These are phyloP conservation scores for Daldinia concentrica DNA, from an alignment of 495 filamentous ascomycete genomes.

Conservation along the genomic window DNA sequence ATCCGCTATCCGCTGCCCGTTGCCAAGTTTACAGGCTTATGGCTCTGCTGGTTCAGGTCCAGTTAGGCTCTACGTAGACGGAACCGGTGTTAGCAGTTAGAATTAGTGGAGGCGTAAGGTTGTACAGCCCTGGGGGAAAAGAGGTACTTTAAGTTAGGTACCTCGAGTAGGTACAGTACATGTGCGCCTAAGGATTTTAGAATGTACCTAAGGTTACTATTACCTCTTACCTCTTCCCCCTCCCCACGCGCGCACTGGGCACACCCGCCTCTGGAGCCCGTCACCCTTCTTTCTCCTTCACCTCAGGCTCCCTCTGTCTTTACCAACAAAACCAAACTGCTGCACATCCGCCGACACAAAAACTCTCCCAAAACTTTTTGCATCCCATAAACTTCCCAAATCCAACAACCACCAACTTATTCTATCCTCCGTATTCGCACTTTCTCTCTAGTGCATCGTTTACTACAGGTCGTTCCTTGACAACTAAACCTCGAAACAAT, in stretches of 20 bases:
- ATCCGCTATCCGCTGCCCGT: constrained; percentile 20
- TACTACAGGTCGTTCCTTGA: constrained; percentile 36
- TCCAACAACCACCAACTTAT: constrained; percentile 46
- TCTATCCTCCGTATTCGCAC: constrained; percentile 37
- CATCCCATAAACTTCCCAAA: constrained; percentile 50
- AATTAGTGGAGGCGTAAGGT: background rate
- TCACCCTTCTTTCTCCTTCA: constrained; percentile 27
- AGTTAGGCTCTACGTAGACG: constrained; percentile 30
- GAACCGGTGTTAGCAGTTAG: constrained; percentile 15
- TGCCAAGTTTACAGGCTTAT: constrained; percentile 35
- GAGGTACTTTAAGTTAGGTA: constrained; percentile 7
- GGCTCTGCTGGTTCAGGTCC: constrained; percentile 9
- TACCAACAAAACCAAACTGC: constrained; percentile 35
- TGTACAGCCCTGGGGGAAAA: background rate
- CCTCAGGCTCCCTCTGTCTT: constrained; percentile 36
- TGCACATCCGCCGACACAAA: constrained; percentile 63
- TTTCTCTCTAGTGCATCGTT: constrained; percentile 50
- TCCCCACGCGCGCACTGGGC: constrained; percentile 30
- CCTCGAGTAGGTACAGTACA: background rate
- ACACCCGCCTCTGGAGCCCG: constrained; percentile 20
- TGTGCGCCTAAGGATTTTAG: constrained; percentile 1
- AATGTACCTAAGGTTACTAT: constrained; percentile 9
- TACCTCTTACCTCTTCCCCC: constrained; percentile 8
- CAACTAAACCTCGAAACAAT: constrained; percentile 13
- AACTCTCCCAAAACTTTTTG: constrained; percentile 51